These are phyloP conservation scores for Alloteropsis semialata DNA, from an alignment of 176 grass and related monocot species.

Conservation along the genomic window DNA sequence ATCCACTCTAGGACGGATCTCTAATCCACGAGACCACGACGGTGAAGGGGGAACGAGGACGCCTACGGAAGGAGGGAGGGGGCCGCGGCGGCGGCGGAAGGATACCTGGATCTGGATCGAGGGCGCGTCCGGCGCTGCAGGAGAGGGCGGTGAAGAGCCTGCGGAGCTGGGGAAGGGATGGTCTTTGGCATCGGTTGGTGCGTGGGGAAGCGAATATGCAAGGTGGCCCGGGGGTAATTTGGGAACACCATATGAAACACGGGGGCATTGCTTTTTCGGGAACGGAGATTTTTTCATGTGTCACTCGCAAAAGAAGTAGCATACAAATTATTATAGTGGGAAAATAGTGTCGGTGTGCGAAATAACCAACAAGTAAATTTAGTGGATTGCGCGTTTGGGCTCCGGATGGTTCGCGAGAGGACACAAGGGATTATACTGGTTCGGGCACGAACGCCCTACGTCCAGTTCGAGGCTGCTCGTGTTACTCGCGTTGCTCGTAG, in stretches of 20 bases:
- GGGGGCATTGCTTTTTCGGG: background rate
- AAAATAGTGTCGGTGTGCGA: too few relatives aligned
- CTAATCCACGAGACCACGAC: background rate
- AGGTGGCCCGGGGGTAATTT: background rate
- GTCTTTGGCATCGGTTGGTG: conserved; percentile 7
- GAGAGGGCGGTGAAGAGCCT: background rate
- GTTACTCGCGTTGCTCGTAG: too few relatives aligned
- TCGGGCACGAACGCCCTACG: too few relatives aligned
- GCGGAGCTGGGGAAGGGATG: conserved; percentile 12
- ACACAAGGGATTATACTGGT: too few relatives aligned
- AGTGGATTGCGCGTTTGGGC: too few relatives aligned
- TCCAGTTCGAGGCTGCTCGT: too few relatives aligned
- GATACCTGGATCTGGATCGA: conserved; percentile 34
- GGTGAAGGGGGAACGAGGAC: background rate
- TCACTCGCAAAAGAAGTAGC: too few relatives aligned
- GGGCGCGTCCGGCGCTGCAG: conserved; percentile 13
- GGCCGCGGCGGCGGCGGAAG: background rate
- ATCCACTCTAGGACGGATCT: background rate
- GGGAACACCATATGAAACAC: background rate
- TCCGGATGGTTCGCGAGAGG: too few relatives aligned
- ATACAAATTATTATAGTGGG: too few relatives aligned
- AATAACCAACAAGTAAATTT: too few relatives aligned
- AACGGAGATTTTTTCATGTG: background rate
- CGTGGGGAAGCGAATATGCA: background rate
- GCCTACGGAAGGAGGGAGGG: background rate